Conservation (phyloP, 148 eudicot genomes). For the Simmondsia chinensis region DNA sequence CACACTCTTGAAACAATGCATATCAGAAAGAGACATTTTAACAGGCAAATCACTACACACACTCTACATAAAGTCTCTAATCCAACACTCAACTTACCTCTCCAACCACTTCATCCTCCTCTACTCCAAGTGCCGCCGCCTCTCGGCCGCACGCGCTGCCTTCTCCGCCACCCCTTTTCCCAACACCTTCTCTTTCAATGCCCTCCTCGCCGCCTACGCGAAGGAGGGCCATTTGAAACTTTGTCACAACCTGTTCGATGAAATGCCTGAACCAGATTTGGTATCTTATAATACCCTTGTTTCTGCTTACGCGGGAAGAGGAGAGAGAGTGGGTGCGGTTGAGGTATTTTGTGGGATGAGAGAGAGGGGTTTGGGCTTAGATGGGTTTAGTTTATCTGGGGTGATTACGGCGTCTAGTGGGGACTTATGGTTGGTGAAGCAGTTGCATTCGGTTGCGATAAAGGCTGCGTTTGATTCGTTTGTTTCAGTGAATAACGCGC, state of each 20-base stretch:
- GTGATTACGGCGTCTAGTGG: slow-evolving; percentile 35
- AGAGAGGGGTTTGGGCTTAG: slow-evolving; percentile 33
- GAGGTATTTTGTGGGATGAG: slow-evolving; percentile 40
- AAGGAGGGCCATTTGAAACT: slow-evolving; percentile 29
- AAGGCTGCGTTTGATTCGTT: slow-evolving; percentile 53
- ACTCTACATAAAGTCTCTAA: slow-evolving; percentile 39
- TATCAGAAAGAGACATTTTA: slow-evolving; percentile 33
- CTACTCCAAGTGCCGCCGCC: slow-evolving; percentile 64
- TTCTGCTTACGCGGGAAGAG: slow-evolving; percentile 57
- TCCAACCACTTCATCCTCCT: slow-evolving; percentile 78
- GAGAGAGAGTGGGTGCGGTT: slow-evolving; percentile 28
- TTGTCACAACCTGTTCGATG: slow-evolving; percentile 69
- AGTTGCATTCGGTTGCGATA: slow-evolving; percentile 46
- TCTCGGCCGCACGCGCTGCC: slow-evolving; percentile 36
- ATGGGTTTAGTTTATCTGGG: slow-evolving; percentile 63
- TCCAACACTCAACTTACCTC: slow-evolving; percentile 51
- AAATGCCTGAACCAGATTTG: slow-evolving; percentile 63
- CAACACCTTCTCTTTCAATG: slow-evolving; percentile 69
- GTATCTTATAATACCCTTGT: slow-evolving; percentile 73
- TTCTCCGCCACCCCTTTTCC: slow-evolving; percentile 39
- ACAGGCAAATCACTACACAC: slow-evolving; percentile 59
- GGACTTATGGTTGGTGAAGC: slow-evolving; percentile 25
- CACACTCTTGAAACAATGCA: slow-evolving; percentile 41
- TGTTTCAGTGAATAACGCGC: slow-evolving; percentile 55
- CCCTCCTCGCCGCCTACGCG: slow-evolving; percentile 50